Evolutionary conservation across 805 yeast species (phyloP), one percentile per base, ranked within the genome.

Genomic region (Cyberlindnera amylophila): DNA sequence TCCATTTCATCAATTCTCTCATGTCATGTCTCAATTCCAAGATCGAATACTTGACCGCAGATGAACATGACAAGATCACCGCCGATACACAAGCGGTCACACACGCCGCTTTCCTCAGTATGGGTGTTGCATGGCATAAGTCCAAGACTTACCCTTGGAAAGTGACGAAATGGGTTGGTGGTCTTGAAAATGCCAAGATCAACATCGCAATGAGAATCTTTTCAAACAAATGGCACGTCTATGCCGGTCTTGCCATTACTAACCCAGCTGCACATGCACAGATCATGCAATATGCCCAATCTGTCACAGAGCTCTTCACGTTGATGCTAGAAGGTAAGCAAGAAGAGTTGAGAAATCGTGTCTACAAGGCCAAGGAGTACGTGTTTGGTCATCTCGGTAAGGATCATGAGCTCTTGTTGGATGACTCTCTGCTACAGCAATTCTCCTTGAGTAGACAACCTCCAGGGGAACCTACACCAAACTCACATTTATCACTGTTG

Each of bases 51-150:
- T 69, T 93, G 26, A 72, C 87, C 0, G 96, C 93, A n/a, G 72
- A 77, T 40, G 90, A 90, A 59, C 99, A 93, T 61, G 99, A 93
- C 62, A 78, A 75, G 54, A 91, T 93, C 49, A 91, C 99, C 0
- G 99, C 99, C 0, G 99, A 93, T 61, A 93, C 98, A 2, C 99
- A 93, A 63, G 98, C 98, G 0, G 96, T 91, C 14, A 93, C 99
- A 0, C 99, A 93, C 61, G 97, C 97, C 11, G 98, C 97, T 0
- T 93, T 93, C 58, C 69, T 93, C 45, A 82, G 95, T 43, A 93
- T 93, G 99, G 99, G 99, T 5, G 79, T 81, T 7, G 98, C 98
- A 6, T 93, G 99, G 99, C 83, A 77, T 52, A 76, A 81, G 36
- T 71, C 75, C 48, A 75, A 82, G 56, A 82, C 85, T 59, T 93